A percentile compares a stretch with the other conserved stretches of the same genome.
These are phyloP conservation scores for Vinca minor DNA, from an alignment of 257 asterid genomes.

Conservation along the genomic window DNA sequence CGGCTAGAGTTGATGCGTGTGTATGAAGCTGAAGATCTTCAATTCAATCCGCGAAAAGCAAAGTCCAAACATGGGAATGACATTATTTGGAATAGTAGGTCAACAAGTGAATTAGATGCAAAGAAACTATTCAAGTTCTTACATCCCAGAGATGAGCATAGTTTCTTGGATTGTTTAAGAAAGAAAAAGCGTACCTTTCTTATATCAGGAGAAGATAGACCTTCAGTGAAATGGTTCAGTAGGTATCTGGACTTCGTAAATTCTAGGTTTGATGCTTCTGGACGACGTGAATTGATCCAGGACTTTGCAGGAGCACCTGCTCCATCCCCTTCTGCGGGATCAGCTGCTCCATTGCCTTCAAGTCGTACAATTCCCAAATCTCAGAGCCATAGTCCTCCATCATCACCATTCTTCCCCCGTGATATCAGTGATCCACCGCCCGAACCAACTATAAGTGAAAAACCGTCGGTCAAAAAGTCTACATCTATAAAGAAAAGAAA, in stretches of 20 bases:
- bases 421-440: conserved; percentile 21
- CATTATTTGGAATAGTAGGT: conserved; percentile 15
- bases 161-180: conserved; percentile 47
- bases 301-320: conserved; percentile 44
- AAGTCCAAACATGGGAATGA: conserved; percentile 19
- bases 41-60: conserved; percentile 22
- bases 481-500: conserved; percentile 22
- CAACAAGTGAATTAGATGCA: conserved; percentile 22
- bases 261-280: conserved; percentile 28
- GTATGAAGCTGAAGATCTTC: conserved; percentile 34
- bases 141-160: conserved; percentile 43
- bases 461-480: conserved; percentile 20
- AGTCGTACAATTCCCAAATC: conserved; percentile 21
- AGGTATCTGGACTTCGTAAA: conserved; percentile 32
- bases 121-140: conserved; percentile 18
- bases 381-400: conserved; percentile 39
- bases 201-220: conserved; percentile 34
- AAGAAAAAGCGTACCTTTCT: conserved; percentile 29
- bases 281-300: conserved; percentile 46
- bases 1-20: conserved; percentile 41
- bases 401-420: conserved; percentile 36
- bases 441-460: conserved; percentile 25
- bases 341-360: conserved; percentile 25
- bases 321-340: conserved; percentile 51
- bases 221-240: conserved; percentile 32